A percentile compares a stretch with the other conserved stretches of the same genome.
Evolutionary conservation across 1,284 basidiomycete genomes (phyloP).

Genomic region (Naganishia liquefaciens): DNA sequence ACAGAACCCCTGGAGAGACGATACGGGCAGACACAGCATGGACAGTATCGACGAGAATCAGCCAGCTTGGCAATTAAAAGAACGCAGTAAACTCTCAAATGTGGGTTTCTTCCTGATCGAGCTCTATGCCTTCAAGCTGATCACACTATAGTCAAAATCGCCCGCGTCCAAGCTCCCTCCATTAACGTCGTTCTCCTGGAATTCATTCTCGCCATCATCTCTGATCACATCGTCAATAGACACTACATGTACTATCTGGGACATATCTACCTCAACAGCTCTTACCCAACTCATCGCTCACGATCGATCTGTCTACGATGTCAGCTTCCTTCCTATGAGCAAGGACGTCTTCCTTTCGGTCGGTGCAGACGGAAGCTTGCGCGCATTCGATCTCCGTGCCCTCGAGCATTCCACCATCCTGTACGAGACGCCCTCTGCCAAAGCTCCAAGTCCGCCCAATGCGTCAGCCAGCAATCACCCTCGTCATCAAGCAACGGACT

Average conservation of each 20-base stretch:
- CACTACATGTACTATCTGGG: slow-evolving; percentile 95
- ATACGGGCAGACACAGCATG: slow-evolving; percentile 53
- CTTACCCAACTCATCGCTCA: slow-evolving; percentile 97
- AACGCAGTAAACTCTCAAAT: slow-evolving; percentile 65
- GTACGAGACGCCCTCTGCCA: slow-evolving; percentile 78
- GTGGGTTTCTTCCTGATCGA: slow-evolving; percentile 55
- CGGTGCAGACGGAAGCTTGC: slow-evolving; percentile 92
- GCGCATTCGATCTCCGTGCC: slow-evolving; percentile 93
- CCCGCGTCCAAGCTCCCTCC: slow-evolving; percentile 81
- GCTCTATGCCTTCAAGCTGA: neutral
- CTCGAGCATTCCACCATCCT: slow-evolving; percentile 98
- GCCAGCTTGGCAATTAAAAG: slow-evolving; percentile 43
- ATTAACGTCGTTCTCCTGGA: slow-evolving; percentile 94
- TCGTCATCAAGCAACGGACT: slow-evolving; percentile 62
- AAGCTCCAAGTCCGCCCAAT: slow-evolving; percentile 63
- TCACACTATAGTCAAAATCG: slow-evolving; percentile 72
- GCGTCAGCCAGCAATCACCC: slow-evolving; percentile 82
- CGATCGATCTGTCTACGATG: slow-evolving; percentile 96
- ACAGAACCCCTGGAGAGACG: slow-evolving; percentile 65
- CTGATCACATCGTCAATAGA: slow-evolving; percentile 96
- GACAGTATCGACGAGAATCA: slow-evolving; percentile 64
- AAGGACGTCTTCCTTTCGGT: slow-evolving; percentile 98
- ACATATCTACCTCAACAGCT: slow-evolving; percentile 92
- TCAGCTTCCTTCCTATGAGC: slow-evolving; percentile 97
- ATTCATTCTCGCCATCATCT: slow-evolving; percentile 78